phyloP scores from a whole-genome alignment of 2,329 filamentous ascomycete genomes.

The Neoscytalidium dimidiatum region DNA sequence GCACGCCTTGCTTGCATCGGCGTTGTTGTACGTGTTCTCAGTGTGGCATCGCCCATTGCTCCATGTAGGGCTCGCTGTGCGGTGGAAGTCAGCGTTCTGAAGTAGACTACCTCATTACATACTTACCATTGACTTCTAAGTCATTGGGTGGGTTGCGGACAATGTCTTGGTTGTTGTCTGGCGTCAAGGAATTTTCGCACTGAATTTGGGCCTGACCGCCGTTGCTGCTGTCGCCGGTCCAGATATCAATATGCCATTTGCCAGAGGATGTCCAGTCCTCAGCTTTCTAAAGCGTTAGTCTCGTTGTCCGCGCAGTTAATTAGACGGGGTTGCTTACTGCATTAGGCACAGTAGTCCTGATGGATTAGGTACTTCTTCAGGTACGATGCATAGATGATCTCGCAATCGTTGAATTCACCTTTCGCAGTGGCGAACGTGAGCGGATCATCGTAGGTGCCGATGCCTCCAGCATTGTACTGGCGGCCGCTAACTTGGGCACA shows the following conservation, averaged over 20 bases:
- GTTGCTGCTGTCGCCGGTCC: conserved; percentile 25
- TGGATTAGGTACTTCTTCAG: conserved; percentile 46
- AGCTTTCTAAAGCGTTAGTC: conserved; percentile 22
- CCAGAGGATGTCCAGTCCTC: conserved; percentile 21
- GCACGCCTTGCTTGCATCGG: background rate
- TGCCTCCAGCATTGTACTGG: conserved; percentile 41
- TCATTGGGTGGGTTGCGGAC: background rate
- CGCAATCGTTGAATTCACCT: conserved; percentile 45
- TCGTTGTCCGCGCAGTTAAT: background rate
- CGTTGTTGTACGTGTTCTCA: background rate
- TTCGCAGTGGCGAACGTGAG: conserved; percentile 47
- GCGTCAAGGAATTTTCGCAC: conserved; percentile 29
- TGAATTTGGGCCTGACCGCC: conserved; percentile 27
- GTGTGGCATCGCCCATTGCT: background rate
- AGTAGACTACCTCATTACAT: too few relatives aligned
- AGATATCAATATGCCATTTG: conserved; percentile 27
- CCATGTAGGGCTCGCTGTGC: background rate
- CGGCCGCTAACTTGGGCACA: conserved; percentile 25
- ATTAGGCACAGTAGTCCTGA: conserved; percentile 39
- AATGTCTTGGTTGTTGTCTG: conserved; percentile 5
- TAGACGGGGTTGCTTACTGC: conserved; percentile 17
- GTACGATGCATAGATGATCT: conserved; percentile 49
- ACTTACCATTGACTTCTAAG: background rate
- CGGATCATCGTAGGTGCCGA: conserved; percentile 45
- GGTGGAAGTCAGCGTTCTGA: background rate